Base-by-base conservation (phyloP, 495 filamentous ascomycete genomes). In the Talaromyces liani region DNA sequence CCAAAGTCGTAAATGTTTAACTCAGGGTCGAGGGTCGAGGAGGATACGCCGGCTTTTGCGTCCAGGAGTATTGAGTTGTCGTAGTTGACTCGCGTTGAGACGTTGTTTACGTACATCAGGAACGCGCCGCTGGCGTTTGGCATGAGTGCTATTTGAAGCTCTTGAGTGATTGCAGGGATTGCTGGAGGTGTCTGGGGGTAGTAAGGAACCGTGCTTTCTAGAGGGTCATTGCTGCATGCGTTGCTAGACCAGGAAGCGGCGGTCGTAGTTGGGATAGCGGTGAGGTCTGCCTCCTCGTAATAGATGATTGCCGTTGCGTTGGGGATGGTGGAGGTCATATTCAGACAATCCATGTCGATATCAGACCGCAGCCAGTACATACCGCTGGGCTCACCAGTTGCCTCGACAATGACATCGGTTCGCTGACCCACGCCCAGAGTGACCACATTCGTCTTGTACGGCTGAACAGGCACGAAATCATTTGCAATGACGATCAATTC, bases 361-460 rank as follows among this genome's bases (percentile, higher is more conserved):
- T 69, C 62, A 41, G 70, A 69, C 6, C 78, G 75, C 77, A 81
- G 75, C 75, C 76, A 80, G 29, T 70, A 63, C 2, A 72, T 54
- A 41, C 73, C 69, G 1, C 62, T 69, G 9, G 71, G 61, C 0
- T 63, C 47, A 1, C 70, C 70, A 47, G 68, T 73, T n/a, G 86
- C 88, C 54, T 75, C 71, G 53, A 85, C 76, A 14, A 87, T 72
- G n/a, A 87, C 71, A 69, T 87, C 84, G 12, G 82, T 78, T 4
- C 85, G 77, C 67, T 86, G 82, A 3, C 67, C 69, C 77, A 58
- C 34, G 79, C 71, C 14, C 79, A 61, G 20, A 77, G 70, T 64
- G 4, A 71, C 34, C 4, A 57, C 34, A 14, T 83, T 64, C 2
- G 65, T 66, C 6, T 63, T 63, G 65, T 80, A 80, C 4, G 75